A percentile compares a stretch with the other conserved stretches of the same genome.
Conservation (phyloP, 129 eudicot genomes). For the Lonicera japonica region DNA sequence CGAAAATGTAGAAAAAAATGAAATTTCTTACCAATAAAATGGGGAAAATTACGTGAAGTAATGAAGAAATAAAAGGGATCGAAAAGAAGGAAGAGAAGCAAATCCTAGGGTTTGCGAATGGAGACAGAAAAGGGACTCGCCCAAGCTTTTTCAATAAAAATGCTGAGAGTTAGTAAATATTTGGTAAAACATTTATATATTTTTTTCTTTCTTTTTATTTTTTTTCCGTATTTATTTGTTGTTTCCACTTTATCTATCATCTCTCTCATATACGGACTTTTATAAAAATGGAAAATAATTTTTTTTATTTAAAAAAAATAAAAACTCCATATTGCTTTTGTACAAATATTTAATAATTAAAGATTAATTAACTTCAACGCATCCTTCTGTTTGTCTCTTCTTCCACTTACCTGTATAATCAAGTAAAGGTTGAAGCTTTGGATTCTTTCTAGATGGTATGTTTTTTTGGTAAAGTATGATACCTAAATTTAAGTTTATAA, state of each 20-base stretch:
- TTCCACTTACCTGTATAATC: too few relatives aligned
- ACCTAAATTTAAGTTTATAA: too few relatives aligned
- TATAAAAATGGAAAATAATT: neutral
- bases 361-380: too few relatives aligned
- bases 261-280: neutral
- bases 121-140: slow-evolving; percentile 6
- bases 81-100: slow-evolving; percentile 28
- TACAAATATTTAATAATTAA: too few relatives aligned
- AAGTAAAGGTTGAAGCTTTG: too few relatives aligned
- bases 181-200: slow-evolving; percentile 11
- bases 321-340: neutral
- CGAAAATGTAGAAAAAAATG: slow-evolving; percentile 13
- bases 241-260: slow-evolving; percentile 25
- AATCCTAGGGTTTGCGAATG: slow-evolving; percentile 42
- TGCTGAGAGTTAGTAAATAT: slow-evolving; percentile 20
- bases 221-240: neutral
- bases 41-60: slow-evolving; percentile 13
- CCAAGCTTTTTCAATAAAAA: slow-evolving; percentile 28
- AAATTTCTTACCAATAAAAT: slow-evolving; percentile 41
- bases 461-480: too few relatives aligned
- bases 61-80: slow-evolving; percentile 19
- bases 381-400: too few relatives aligned
- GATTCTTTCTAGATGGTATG: too few relatives aligned
- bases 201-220: neutral
- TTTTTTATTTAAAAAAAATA: too few relatives aligned